Percentiles rank a stretch among this genome's conserved stretches.
Conservation (phyloP, 805 yeast species). For the Tetrapisispora iriomotensis region DNA sequence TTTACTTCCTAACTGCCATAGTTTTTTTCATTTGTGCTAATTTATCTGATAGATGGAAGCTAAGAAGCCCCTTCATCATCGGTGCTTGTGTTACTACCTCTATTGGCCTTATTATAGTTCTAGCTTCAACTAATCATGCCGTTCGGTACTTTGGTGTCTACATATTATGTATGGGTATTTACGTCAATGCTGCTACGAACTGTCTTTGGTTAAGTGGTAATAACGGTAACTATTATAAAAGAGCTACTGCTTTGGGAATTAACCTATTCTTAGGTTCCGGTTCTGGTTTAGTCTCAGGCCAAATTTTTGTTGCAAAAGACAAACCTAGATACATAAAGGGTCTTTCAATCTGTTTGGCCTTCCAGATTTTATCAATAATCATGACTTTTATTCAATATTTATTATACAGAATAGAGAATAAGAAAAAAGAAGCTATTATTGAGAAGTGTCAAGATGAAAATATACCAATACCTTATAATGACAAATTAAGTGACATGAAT, state of each 20-base stretch:
- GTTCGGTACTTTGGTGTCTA: constrained; percentile 33
- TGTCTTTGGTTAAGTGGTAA: constrained; percentile 34
- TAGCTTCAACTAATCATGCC: constrained; percentile 27
- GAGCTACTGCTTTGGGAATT: constrained; percentile 33
- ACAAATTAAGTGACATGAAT: constrained; percentile 29
- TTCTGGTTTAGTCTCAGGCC: constrained; percentile 33
- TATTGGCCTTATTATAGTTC: constrained; percentile 28
- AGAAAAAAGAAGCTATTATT: constrained; percentile 29
- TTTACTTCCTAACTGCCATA: constrained; percentile 74
- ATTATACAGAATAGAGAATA: constrained; percentile 27
- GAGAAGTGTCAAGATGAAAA: constrained; percentile 25
- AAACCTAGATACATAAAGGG: constrained; percentile 34
- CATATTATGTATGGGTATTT: constrained; percentile 32
- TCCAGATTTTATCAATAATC: constrained; percentile 34
- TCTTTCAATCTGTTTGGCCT: constrained; percentile 36
- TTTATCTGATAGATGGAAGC: constrained; percentile 45
- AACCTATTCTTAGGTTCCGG: constrained; percentile 30
- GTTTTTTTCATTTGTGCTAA: constrained; percentile 52
- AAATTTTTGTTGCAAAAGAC: constrained; percentile 28
- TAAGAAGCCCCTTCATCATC: constrained; percentile 35
- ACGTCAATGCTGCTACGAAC: constrained; percentile 32
- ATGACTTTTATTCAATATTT: constrained; percentile 28
- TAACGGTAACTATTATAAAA: constrained; percentile 32
- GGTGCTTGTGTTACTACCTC: constrained; percentile 28
- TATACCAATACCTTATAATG: constrained; percentile 30